Conservation (phyloP, 352 stramenopile species). For the Blastocystis hominis region DNA sequence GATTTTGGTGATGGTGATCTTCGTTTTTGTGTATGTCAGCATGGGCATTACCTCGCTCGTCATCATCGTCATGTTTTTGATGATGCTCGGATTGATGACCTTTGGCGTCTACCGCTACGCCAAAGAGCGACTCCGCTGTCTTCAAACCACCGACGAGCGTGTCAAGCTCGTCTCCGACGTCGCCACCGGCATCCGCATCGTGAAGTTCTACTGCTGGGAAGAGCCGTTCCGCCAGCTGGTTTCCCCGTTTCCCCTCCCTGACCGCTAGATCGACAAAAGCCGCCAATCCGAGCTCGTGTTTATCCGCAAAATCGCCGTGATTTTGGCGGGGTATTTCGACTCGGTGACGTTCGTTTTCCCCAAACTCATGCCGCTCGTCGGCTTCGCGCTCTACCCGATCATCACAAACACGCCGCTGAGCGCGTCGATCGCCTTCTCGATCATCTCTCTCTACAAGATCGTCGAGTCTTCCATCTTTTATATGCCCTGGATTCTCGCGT, state of each 20-base stretch:
- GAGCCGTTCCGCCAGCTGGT: constrained; percentile 66
- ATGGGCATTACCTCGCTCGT: neutral
- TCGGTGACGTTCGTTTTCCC: constrained; percentile 67
- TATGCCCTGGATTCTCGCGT: constrained; percentile 70
- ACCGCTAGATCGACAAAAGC: constrained; percentile 69
- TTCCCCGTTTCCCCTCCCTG: neutral
- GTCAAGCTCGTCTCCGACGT: constrained; percentile 68
- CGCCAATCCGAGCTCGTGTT: constrained; percentile 68
- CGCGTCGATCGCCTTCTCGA: constrained; percentile 69
- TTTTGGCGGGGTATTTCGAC: constrained; percentile 66
- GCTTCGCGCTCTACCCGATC: constrained; percentile 67
- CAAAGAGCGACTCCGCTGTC: constrained; percentile 49
- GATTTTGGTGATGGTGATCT: neutral
- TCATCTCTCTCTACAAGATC: constrained; percentile 70
- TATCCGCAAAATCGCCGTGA: constrained; percentile 66
- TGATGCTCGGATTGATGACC: constrained; percentile 19
- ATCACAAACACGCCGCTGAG: constrained; percentile 60
- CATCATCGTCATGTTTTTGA: constrained; percentile 30
- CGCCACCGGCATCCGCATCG: constrained; percentile 75
- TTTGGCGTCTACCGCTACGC: constrained; percentile 17
- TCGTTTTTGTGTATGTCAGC: neutral
- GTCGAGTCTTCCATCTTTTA: constrained; percentile 71
- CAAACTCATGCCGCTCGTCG: constrained; percentile 68
- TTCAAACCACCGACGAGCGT: constrained; percentile 64
- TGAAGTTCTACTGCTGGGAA: constrained; percentile 85